Conservation (phyloP, 306 rosid species). For the Delonix regia region DNA sequence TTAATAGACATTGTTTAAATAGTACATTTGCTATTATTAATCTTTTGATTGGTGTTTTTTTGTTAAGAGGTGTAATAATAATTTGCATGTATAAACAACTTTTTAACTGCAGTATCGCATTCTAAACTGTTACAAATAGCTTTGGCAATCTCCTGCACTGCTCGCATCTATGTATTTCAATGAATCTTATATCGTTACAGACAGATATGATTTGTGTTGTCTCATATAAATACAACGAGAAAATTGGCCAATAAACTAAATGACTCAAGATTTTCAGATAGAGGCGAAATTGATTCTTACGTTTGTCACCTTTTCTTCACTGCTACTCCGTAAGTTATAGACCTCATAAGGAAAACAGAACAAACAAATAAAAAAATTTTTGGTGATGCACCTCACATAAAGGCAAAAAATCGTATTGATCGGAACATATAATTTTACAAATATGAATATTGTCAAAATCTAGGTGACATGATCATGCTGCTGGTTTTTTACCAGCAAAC, state of each 20-base stretch:
- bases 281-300: not conserved
- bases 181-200: too few relatives aligned
- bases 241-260: too few relatives aligned
- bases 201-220: too few relatives aligned
- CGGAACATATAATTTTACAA: conserved; percentile 2
- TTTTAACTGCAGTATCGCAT: not conserved
- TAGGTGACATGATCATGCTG: conserved; percentile 25
- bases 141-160: too few relatives aligned
- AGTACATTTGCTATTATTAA: too few relatives aligned
- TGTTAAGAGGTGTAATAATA: too few relatives aligned
- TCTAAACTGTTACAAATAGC: too few relatives aligned
- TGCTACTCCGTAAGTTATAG: not conserved
- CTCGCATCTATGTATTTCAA: too few relatives aligned
- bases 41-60: too few relatives aligned
- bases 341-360: not conserved
- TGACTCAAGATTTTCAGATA: not conserved
- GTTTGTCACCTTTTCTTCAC: not conserved
- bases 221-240: too few relatives aligned
- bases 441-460: not conserved
- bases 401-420: not conserved
- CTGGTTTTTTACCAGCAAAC: conserved; percentile 66
- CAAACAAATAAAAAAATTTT: not conserved
- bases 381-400: not conserved
- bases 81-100: too few relatives aligned
- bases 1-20: not conserved